These are phyloP conservation scores for Pseudocercospora macadamiae DNA, from an alignment of 2,329 filamentous ascomycete species.

Conservation along the genomic window DNA sequence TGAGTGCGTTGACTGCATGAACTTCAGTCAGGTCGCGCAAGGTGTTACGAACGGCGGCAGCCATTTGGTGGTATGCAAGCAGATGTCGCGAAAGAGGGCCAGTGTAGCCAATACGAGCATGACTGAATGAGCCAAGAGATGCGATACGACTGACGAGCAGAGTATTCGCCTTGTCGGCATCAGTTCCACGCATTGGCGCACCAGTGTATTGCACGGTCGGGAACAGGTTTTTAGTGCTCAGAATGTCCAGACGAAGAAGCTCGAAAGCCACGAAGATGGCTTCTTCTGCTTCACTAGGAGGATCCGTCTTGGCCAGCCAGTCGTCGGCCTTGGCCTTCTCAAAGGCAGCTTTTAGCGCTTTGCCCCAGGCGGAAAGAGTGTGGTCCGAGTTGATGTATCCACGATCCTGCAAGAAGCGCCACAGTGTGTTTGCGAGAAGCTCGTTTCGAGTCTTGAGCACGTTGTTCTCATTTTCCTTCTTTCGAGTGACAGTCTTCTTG, in stretches of 20 bases:
- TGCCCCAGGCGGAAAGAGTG: conserved; percentile 80
- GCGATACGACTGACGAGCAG: conserved; percentile 85
- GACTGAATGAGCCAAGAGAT: conserved; percentile 77
- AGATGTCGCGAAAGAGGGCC: conserved; percentile 90
- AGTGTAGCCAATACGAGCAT: conserved; percentile 87
- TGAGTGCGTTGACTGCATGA: conserved; percentile 75
- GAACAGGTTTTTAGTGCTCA: conserved; percentile 72
- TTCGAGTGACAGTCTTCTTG: conserved; percentile 65
- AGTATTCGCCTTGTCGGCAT: conserved; percentile 74
- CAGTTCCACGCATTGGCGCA: conserved; percentile 61
- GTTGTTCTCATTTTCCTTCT: conserved; percentile 42
- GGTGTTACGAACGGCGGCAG: conserved; percentile 75
- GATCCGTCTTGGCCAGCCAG: conserved; percentile 58
- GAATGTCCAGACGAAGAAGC: conserved; percentile 74
- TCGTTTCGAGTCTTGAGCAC: conserved; percentile 66
- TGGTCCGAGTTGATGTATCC: conserved; percentile 82
- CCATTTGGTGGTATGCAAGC: conserved; percentile 81
- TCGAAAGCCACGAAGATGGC: conserved; percentile 83
- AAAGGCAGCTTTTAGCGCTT: conserved; percentile 67
- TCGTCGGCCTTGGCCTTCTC: conserved; percentile 29
- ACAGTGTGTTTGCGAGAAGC: conserved; percentile 74
- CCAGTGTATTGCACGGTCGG: conserved; percentile 54
- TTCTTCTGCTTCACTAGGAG: conserved; percentile 66
- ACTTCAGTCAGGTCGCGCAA: conserved; percentile 85
- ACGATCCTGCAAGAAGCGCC: conserved; percentile 86